Evolutionary conservation across 148 eudicot species (phyloP).

Genomic region (Suaeda aralocaspica): DNA sequence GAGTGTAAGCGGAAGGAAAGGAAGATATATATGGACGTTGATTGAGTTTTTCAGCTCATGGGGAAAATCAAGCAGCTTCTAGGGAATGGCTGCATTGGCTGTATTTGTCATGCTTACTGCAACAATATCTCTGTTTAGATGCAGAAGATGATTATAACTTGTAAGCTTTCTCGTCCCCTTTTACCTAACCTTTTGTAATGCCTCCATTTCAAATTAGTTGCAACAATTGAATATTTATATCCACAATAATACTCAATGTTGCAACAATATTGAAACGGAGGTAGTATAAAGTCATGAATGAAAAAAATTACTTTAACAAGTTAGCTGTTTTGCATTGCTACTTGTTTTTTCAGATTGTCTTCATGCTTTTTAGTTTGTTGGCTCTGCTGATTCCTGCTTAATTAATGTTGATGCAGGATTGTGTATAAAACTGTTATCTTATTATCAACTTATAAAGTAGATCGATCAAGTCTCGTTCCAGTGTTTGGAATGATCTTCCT

Average conservation of each 20-base stretch:
- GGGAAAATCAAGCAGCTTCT: slow-evolving; percentile 41
- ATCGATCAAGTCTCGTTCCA: neutral
- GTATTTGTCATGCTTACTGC: slow-evolving; percentile 5
- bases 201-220: too few species aligned
- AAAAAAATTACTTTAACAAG: neutral
- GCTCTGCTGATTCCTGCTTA: neutral
- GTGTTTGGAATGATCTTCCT: neutral
- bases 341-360: neutral
- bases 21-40: slow-evolving; percentile 68
- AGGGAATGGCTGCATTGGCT: slow-evolving; percentile 15
- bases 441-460: neutral
- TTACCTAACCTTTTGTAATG: too few species aligned
- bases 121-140: slow-evolving; percentile 1
- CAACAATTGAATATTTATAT: too few species aligned
- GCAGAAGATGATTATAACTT: neutral
- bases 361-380: neutral
- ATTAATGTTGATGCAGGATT: neutral
- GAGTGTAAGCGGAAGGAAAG: slow-evolving; percentile 58
- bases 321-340: neutral
- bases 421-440: neutral
- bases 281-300: neutral
- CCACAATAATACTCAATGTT: too few species aligned
- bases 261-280: too few species aligned
- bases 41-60: slow-evolving; percentile 56
- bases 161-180: slow-evolving; percentile 3